Conservation (phyloP, 2,329 filamentous ascomycete species). For the Exophiala xenobiotica region DNA sequence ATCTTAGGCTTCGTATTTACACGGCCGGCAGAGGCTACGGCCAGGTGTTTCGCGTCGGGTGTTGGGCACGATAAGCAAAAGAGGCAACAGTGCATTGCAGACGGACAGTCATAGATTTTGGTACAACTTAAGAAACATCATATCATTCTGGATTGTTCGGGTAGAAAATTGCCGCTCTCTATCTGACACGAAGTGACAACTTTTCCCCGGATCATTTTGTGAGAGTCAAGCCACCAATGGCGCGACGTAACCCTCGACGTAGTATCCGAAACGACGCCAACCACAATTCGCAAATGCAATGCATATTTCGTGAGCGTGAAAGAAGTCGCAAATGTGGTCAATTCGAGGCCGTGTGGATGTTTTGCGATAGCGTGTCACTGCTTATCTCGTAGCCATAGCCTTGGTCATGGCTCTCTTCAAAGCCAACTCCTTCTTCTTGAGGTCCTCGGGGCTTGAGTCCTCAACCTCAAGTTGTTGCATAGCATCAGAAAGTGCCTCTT, state of each 20-base stretch:
- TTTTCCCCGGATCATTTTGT: slow-evolving; percentile 2
- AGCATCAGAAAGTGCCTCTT: slow-evolving; percentile 92
- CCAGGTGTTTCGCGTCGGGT: no score
- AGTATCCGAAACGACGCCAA: slow-evolving; percentile 2
- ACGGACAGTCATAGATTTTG: no score
- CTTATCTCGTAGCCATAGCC: slow-evolving; percentile 89
- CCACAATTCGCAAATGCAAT: background rate
- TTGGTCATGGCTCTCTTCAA: slow-evolving; percentile 98
- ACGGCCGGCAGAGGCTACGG: no score
- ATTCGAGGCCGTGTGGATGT: background rate
- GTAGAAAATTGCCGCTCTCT: background rate
- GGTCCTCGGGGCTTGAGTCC: slow-evolving; percentile 85
- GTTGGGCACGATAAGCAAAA: no score
- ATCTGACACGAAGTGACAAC: slow-evolving; percentile 3
- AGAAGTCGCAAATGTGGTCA: slow-evolving; percentile 1
- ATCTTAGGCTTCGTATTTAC: no score
- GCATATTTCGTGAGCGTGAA: slow-evolving; percentile 16
- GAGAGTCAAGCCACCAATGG: background rate
- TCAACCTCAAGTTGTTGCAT: slow-evolving; percentile 97
- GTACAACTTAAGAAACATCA: background rate
- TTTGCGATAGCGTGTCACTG: background rate
- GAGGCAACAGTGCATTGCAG: no score
- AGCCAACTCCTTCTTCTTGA: slow-evolving; percentile 99
- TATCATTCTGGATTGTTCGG: background rate
- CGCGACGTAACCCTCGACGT: no score